Evolutionary conservation across 2,329 filamentous ascomycete genomes (phyloP).

Genomic region (Cladosporium cucumerinum): DNA sequence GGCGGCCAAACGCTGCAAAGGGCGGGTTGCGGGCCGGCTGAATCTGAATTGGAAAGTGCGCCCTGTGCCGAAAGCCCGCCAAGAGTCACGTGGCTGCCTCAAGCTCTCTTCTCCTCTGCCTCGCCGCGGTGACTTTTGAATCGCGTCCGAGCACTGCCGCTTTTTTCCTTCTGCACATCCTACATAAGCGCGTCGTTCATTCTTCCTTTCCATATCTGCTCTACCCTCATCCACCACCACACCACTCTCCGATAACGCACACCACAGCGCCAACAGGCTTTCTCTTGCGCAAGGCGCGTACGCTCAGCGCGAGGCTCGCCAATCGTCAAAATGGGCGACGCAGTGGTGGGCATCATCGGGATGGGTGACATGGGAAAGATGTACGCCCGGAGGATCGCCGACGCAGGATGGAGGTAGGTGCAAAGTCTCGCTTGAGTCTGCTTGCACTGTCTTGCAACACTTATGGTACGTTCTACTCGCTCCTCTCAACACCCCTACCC

Average conservation of each 20-base stretch:
- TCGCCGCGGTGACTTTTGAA: conserved; percentile 3
- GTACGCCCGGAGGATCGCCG: conserved; percentile 85
- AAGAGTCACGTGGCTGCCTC: neutral
- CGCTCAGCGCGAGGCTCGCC: conserved; percentile 11
- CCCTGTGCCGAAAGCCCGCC: neutral
- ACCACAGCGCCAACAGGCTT: conserved; percentile 1
- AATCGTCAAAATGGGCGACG: conserved; percentile 56
- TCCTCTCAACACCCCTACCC: conserved; percentile 19
- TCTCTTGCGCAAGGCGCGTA: neutral
- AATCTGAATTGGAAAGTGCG: conserved; percentile 16
- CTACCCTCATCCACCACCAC: neutral
- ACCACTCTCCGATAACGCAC: neutral
- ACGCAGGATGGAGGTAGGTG: conserved; percentile 92
- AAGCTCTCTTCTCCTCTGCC: neutral
- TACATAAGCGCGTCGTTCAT: conserved; percentile 3
- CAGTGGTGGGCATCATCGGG: conserved; percentile 88
- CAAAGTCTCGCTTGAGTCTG: conserved; percentile 17
- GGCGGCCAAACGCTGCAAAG: neutral
- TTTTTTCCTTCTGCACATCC: conserved; percentile 3
- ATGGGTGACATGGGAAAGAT: conserved; percentile 99
- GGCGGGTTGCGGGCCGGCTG: neutral
- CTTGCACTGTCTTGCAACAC: conserved; percentile 13
- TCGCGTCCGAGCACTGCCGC: conserved; percentile 14
- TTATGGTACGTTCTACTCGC: conserved; percentile 36
- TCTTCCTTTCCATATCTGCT: conserved; percentile 1